Evolutionary conservation across 2,329 filamentous ascomycete species (phyloP).

Genomic region (Teratosphaeria zuluensis): DNA sequence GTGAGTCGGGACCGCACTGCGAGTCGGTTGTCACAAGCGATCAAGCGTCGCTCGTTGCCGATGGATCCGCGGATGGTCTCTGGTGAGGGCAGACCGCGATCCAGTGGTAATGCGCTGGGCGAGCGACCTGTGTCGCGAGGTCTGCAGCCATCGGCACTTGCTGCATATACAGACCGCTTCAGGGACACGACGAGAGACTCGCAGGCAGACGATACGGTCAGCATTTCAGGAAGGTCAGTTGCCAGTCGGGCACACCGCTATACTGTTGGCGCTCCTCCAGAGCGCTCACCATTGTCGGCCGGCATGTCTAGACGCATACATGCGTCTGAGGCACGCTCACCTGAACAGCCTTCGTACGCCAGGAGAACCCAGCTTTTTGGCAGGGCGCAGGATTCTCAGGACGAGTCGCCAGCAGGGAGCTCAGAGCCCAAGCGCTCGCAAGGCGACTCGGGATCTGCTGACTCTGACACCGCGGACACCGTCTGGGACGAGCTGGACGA

Average conservation of each 20-base stretch:
- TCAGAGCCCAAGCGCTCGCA: slow-evolving; percentile 43
- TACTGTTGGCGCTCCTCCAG: slow-evolving; percentile 6
- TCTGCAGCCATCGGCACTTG: background rate
- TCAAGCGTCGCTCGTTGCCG: slow-evolving; percentile 21
- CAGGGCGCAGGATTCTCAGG: slow-evolving; percentile 7
- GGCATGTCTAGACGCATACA: slow-evolving; percentile 10
- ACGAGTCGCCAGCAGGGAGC: slow-evolving; percentile 28
- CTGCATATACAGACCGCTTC: background rate
- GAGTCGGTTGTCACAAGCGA: slow-evolving; percentile 39
- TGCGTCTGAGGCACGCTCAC: slow-evolving; percentile 18
- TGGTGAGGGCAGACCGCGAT: slow-evolving; percentile 11
- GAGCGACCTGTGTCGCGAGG: slow-evolving; percentile 11
- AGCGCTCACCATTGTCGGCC: slow-evolving; percentile 14
- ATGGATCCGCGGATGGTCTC: background rate
- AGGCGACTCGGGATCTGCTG: slow-evolving; percentile 59
- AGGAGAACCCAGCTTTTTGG: slow-evolving; percentile 16
- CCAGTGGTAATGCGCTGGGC: slow-evolving; percentile 10
- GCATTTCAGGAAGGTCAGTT: slow-evolving; percentile 11
- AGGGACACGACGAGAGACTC: background rate
- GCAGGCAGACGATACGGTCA: slow-evolving; percentile 13
- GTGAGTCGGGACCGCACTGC: slow-evolving; percentile 1
- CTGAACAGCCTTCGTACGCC: slow-evolving; percentile 17
- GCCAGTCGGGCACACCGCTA: slow-evolving; percentile 13
- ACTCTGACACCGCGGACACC: slow-evolving; percentile 80
- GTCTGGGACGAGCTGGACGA: slow-evolving; percentile 98